Base-by-base conservation (phyloP, 148 eudicot species). In the Agrostemma githago region DNA sequence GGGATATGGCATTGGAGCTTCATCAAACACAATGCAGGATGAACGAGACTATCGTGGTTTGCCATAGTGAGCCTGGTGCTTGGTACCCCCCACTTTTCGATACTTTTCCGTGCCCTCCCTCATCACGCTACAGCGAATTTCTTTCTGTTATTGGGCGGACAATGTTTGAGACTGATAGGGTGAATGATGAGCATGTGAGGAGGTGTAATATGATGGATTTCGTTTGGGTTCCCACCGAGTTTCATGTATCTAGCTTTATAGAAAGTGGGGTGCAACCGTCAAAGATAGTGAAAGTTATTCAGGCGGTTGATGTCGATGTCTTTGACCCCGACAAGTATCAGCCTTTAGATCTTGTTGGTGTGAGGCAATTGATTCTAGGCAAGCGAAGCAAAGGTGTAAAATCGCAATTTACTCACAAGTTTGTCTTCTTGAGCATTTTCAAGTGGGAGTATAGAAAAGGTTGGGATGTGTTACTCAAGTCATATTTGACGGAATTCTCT, bases 371-470 rank as follows among this genome's bases (percentile, higher is more conserved):
- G 54, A 48, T 48, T 9, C 11, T 48, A 48, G 54, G 54, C 2
- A 48, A 9, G 11, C 54, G 12, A 48, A 48, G 11, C 54, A 48
- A 48, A 48, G 54, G 54, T 9, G 51, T 44, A 10, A 44, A 44
- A 44, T 44, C 51, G 51, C 51, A 1, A 6, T 44, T 10, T 44
- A 12, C 12, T 48, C 9, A 8, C 12, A 11, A 48, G 14, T 48
- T 48, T 5, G 54, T 48, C 54, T 48, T 48, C 54, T 48, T 48
- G 54, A 48, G 54, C 54, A 48, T 90, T 6, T 90, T 90, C 73
- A 90, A 90, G 78, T 90, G 96, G 96, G 96, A 90, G 76, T 84
- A 87, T 68, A 82, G 90, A 70, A 90, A 90, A 75, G 96, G 96
- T 26, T 90, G 96, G 90, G 96, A 90, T 83, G 92, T 90, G 75